Base-by-base conservation (phyloP, 108 stramenopile species). In the Nitzschia sp. region DNA sequence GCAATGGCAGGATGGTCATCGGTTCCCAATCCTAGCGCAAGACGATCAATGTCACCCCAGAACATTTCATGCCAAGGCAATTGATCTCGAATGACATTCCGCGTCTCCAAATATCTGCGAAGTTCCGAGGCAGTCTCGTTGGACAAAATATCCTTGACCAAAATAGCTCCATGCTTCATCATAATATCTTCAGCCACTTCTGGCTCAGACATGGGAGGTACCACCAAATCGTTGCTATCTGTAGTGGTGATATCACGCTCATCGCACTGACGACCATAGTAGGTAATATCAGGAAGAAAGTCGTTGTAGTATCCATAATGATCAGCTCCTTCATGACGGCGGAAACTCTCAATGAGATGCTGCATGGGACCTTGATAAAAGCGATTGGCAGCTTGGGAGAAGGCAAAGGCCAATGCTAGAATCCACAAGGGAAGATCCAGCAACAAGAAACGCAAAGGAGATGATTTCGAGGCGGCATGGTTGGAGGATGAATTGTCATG, bases 101-200 rank as follows among this genome's bases (percentile, higher is more conserved):
- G 53, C 29, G 51, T 10, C 21, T 70, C 71, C 8, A 83, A 48
- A 65, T 73, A 79, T 0, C 20, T 37, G 0, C 82, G 59, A 11
- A 83, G 50, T 50, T 68, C 51, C 0, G 52, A 1, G n/a, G 67
- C 58, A 0, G 78, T 79, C 11, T 76, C 51, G 8, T 63, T 22
- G 0, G 8, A 1, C 10, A 83, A 26, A 0, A 79, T 41, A 17
- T 73, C 41, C 17, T 54, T 65, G 34, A 83, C 41, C 0, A 76
- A 37, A 5, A 62, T 62, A 0, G 76, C 73, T 34, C 82, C 82
- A 72, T 83, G 82, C 7, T 51, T 69, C 71, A 79, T 69, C 77
- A 79, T 71, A 10, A 55, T 54, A 37, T 79, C 46, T 9, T 21
- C 58, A 0, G 74, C 66, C 15, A 65, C 10, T 20, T 80, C 44